Evolutionary conservation across 2,329 filamentous ascomycete species (phyloP), one percentile per base, ranked within the genome.

Genomic region (Penicillium sp.): DNA sequence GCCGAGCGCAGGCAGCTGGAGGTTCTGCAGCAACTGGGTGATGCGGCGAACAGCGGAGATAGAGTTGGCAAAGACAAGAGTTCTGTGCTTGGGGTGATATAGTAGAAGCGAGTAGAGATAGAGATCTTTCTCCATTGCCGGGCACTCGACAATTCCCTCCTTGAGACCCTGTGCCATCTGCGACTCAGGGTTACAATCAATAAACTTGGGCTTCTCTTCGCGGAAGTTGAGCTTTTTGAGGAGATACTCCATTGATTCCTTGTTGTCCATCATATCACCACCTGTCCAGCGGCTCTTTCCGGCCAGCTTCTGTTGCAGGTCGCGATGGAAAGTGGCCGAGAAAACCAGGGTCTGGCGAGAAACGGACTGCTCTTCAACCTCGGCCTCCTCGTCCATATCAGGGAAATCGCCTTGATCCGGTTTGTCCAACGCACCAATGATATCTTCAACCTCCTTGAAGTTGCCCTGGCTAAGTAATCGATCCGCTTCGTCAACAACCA

Each of bases 401-500:
- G 62, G 62, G 23, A 66, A 57, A 12, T 67, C 67, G 18, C 65
- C 66, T n/a, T 65, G 78, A 18, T 81, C 78, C 32, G 81, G 76
- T 23, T 86, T 81, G 64, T 97, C 91, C 8, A 99, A 75, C 0
- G 90, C 85, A 50, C 85, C 86, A 13, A 99, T 74, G 18, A 99
- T 96, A 50, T 96, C 88, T 60, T 92, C 88, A 4, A 92, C 86
- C 70, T 99, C 94, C 71, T 97, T 93, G 75, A 96, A 99, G 67
- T 97, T 90, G 0, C 94, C 94, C 60, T 95, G 89, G 46, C 91
- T 94, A 55, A 99, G 81, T 15, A 99, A 79, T 46, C 94, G 83
- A 75, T 99, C 94, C 0, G 94, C 94, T 72, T 99, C 94, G 63
- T 99, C 94, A 1, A 99, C 82, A 0, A 97, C 91, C 2, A 99